Evolutionary conservation across 129 eudicot genomes (phyloP).

Genomic region (Ambrosia trifida): DNA sequence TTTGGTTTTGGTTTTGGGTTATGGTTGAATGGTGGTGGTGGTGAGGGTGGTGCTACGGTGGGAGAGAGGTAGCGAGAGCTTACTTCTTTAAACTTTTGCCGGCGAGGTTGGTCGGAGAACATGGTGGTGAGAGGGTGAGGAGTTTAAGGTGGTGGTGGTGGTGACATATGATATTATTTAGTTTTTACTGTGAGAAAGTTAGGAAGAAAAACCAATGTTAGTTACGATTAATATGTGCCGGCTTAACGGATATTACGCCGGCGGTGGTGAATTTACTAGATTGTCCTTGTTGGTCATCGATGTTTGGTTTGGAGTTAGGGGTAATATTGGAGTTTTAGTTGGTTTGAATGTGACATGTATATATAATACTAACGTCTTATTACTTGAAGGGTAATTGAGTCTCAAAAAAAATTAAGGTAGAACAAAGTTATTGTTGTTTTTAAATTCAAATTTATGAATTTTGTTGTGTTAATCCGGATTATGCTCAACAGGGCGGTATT

Average conservation of each 20-base stretch:
- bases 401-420: neutral
- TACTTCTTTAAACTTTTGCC: slow-evolving; percentile 61
- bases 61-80: slow-evolving; percentile 65
- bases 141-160: neutral
- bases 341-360: slow-evolving; percentile 27
- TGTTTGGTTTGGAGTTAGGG: neutral
- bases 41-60: slow-evolving; percentile 8
- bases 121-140: slow-evolving; percentile 3
- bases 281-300: slow-evolving; percentile 28
- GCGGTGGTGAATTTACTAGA: slow-evolving; percentile 39
- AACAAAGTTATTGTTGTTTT: neutral
- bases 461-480: neutral
- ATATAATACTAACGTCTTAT: neutral
- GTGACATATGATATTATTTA: neutral
- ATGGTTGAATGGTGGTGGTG: slow-evolving; percentile 28
- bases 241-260: slow-evolving; percentile 54
- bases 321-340: slow-evolving; percentile 26
- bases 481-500: neutral
- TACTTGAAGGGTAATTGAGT: neutral
- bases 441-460: slow-evolving; percentile 4
- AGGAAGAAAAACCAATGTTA: slow-evolving; percentile 37
- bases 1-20: slow-evolving; percentile 37
- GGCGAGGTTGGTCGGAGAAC: slow-evolving; percentile 41
- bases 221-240: slow-evolving; percentile 42
- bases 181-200: slow-evolving; percentile 5